These are phyloP conservation scores for Phoenix dactylifera DNA, from an alignment of 176 grass and related monocot species.

Conservation along the genomic window DNA sequence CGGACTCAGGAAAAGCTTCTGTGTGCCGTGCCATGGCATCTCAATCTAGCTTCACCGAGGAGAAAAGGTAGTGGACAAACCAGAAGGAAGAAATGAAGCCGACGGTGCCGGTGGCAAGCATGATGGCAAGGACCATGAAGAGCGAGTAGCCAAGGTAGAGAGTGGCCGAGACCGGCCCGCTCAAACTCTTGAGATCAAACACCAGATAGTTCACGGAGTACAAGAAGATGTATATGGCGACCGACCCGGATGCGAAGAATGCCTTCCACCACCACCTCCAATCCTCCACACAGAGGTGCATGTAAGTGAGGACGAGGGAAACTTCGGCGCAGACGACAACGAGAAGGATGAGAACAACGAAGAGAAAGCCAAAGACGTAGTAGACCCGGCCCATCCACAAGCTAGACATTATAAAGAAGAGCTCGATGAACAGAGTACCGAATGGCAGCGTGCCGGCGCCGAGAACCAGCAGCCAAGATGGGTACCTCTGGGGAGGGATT, in stretches of 20 bases:
- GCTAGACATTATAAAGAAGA: constrained; percentile 77
- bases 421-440: constrained; percentile 69
- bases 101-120: constrained; percentile 65
- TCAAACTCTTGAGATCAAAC: constrained; percentile 67
- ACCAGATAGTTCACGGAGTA: constrained; percentile 63
- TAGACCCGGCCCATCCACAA: constrained; percentile 61
- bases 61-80: constrained; percentile 63
- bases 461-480: constrained; percentile 45
- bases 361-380: constrained; percentile 67
- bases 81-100: constrained; percentile 48
- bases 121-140: constrained; percentile 61
- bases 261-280: constrained; percentile 76
- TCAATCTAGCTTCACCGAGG: constrained; percentile 69
- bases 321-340: constrained; percentile 59
- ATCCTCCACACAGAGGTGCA: constrained; percentile 51
- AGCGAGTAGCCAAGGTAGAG: constrained; percentile 66
- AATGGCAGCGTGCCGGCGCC: constrained; percentile 46
- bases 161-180: constrained; percentile 44
- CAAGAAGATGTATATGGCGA: constrained; percentile 41
- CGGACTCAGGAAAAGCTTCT: too few relatives aligned
- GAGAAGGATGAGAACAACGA: constrained; percentile 44
- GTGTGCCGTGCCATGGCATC: too few relatives aligned
- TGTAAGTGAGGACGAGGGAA: constrained; percentile 50
- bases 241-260: constrained; percentile 66
- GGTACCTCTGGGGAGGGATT: constrained; percentile 31